phyloP scores from a whole-genome alignment of 2,329 filamentous ascomycete species.

The Diaporthe helianthi region DNA sequence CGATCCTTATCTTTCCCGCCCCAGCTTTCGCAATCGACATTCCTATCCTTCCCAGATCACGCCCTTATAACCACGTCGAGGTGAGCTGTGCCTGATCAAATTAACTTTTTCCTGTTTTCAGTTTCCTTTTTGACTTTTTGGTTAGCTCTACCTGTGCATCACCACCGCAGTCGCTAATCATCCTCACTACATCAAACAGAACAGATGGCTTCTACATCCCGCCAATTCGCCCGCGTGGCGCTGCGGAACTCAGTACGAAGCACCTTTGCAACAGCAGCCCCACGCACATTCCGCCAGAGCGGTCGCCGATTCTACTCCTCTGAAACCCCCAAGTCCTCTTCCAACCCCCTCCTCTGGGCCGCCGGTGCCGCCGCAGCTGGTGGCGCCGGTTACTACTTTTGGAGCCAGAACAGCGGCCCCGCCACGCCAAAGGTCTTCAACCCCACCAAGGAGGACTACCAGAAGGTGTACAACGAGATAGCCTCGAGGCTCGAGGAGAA shows the following conservation, averaged over 20 bases:
- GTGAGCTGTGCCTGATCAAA: conserved; percentile 2
- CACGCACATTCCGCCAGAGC: conserved; percentile 75
- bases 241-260: conserved; percentile 66
- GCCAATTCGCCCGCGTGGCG: conserved; percentile 64
- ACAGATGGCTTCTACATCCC: conserved; percentile 55
- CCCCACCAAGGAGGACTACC: conserved; percentile 87
- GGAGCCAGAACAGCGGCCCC: conserved; percentile 62
- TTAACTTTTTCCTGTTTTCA: not conserved
- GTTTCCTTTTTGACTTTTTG: too few species aligned
- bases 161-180: conserved; percentile 32
- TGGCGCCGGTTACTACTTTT: conserved; percentile 71
- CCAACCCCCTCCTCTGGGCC: conserved; percentile 60
- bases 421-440: conserved; percentile 64
- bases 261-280: conserved; percentile 61
- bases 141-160: not conserved
- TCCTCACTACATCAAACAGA: conserved; percentile 37
- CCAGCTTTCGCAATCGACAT: not conserved
- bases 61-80: not conserved
- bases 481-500: conserved; percentile 83
- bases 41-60: not conserved
- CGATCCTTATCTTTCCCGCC: conserved; percentile 3
- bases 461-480: conserved; percentile 91
- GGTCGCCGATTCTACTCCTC: conserved; percentile 83
- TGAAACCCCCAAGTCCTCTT: conserved; percentile 62
- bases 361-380: conserved; percentile 65